These are phyloP conservation scores for Solanum okadae DNA, from an alignment of 257 asterid genomes.

Conservation along the genomic window DNA sequence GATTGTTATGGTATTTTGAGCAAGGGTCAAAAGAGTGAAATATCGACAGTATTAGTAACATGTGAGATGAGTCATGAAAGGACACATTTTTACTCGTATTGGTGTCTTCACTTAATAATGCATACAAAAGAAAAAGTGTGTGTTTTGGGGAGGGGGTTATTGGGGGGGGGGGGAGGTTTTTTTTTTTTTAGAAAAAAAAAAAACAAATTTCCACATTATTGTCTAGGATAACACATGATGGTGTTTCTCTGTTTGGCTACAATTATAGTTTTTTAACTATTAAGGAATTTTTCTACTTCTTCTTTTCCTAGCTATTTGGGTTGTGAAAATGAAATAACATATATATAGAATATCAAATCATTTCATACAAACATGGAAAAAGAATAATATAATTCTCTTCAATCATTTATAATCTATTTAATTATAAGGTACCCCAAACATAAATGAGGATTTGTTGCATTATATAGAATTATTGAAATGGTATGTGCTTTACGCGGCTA, in stretches of 20 bases:
- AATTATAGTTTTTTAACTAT: background rate
- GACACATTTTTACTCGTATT: background rate
- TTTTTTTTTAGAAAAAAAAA: no score
- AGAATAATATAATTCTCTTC: background rate
- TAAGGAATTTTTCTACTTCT: background rate
- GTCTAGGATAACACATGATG: background rate
- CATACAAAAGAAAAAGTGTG: background rate
- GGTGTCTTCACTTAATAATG: background rate
- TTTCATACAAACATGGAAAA: background rate
- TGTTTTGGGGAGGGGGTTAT: background rate
- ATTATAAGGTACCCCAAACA: background rate
- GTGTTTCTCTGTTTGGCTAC: background rate
- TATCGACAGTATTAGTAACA: background rate
- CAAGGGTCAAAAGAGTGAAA: background rate
- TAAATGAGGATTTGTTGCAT: background rate
- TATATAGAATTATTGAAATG: background rate
- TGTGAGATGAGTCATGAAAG: background rate
- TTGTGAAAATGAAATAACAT: background rate
- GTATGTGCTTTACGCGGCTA: no score
- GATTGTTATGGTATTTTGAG: background rate
- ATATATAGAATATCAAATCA: background rate
- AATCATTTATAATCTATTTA: background rate
- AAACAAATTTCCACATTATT: background rate
- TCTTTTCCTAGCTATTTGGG: background rate
- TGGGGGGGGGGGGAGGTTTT: accelerated